Evolutionary conservation across 352 stramenopile genomes (phyloP), one percentile per base, ranked within the genome.

Genomic region (Phytopythium chamaehyphon): DNA sequence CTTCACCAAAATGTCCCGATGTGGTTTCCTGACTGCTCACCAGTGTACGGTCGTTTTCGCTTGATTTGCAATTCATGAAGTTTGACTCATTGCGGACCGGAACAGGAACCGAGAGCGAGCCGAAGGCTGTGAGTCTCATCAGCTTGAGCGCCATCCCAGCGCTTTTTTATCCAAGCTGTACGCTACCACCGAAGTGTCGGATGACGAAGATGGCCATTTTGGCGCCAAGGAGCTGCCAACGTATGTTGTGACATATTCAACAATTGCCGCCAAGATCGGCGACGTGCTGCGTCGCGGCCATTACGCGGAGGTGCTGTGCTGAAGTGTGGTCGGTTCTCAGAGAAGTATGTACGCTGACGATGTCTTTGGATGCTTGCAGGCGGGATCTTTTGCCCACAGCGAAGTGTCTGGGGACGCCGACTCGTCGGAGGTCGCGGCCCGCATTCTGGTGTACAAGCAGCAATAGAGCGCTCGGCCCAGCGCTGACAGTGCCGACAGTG

Each of bases 21-120:
- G 75, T 93, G 85, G 76, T 95, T 93, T 55, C 82, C 84, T 0
- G 80, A 92, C 33, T 95, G 85, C 47, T 89, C 85, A 4, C 85
- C 85, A 50, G 55, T 9, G 83, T 93, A 83, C 36, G 71, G 51
- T 3, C 15, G 39, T 11, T 21, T 28, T 9, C 3, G 38, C n/a
- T 24, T n/a, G 21, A 36, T 23, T 42, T 28, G 6, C 31, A 42
- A 47, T 9, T n/a, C 45, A 2, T 3, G 7, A 21, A 33, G 24
- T 64, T 38, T 47, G 18, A 47, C 10, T 7, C 55, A 39, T 38
- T 15, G 28, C n/a, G 12, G n/a, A 19, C 47, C n/a, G 16, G 35
- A 31, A 19, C 35, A 93, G 81, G 1, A 84, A 88, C 26, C 81
- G 83, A 22, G 61, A 77, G 53, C 69, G 66, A 37, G 53, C 64